phyloP scores from a whole-genome alignment of 2,329 filamentous ascomycete genomes.

The Atkinsonella texensis region DNA sequence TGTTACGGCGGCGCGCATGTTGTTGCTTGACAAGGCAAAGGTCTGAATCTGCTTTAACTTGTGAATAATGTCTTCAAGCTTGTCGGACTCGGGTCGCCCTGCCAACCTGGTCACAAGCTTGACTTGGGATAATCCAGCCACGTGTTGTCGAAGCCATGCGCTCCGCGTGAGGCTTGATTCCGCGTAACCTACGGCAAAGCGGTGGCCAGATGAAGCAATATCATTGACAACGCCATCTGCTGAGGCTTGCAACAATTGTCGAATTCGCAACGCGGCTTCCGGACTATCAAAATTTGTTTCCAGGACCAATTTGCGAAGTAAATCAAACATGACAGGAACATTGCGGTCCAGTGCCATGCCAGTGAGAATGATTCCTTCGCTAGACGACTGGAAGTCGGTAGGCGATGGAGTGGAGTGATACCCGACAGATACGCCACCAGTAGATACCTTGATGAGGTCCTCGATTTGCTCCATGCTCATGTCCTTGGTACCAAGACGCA shows the following conservation, averaged over 20 bases:
- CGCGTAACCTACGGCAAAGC: constrained; percentile 73
- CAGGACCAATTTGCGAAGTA: constrained; percentile 66
- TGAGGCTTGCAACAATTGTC: constrained; percentile 74
- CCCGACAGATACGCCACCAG: constrained; percentile 75
- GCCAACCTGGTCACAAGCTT: constrained; percentile 73
- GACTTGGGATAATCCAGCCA: constrained; percentile 82
- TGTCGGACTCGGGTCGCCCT: constrained; percentile 55
- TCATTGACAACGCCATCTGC: constrained; percentile 85
- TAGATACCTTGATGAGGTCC: constrained; percentile 91
- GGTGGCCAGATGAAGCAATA: constrained; percentile 82
- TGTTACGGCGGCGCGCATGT: constrained; percentile 70
- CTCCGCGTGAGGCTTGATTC: constrained; percentile 65
- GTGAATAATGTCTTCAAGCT: constrained; percentile 60
- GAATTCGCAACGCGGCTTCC: constrained; percentile 69
- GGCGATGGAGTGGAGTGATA: constrained; percentile 77
- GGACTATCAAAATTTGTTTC: constrained; percentile 85
- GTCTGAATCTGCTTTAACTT: constrained; percentile 80
- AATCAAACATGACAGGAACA: constrained; percentile 79
- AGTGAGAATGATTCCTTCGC: constrained; percentile 72
- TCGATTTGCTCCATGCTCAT: constrained; percentile 92
- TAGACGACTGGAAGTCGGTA: constrained; percentile 53
- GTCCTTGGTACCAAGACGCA: constrained; percentile 80
- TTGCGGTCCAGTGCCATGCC: constrained; percentile 87
- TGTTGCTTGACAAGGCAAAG: constrained; percentile 57
- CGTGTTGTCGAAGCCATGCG: constrained; percentile 67